Evolutionary conservation across 306 rosid genomes (phyloP).

Genomic region (Glycine latifolia): DNA sequence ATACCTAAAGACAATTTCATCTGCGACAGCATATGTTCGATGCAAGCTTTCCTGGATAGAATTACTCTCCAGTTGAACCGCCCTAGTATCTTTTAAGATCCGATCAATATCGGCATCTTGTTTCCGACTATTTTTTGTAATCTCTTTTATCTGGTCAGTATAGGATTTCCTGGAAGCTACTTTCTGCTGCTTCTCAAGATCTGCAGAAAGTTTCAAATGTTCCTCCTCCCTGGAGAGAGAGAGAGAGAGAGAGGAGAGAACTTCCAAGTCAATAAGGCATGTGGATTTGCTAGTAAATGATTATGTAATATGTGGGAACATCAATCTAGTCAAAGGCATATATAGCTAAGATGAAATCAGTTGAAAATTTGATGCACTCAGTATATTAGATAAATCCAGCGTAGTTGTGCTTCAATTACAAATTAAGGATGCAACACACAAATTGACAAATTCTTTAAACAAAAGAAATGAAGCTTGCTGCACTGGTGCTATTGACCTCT

Average conservation of each 20-base stretch:
- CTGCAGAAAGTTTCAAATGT: conserved; percentile 49
- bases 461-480: too few species aligned
- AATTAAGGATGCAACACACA: conserved; percentile 25
- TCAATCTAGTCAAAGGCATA: conserved; percentile 16
- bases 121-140: conserved; percentile 80
- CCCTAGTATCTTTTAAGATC: conserved; percentile 89
- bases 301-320: background rate
- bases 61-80: conserved; percentile 88
- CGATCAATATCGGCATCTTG: conserved; percentile 85
- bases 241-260: conserved; percentile 26
- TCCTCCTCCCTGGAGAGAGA: conserved; percentile 50
- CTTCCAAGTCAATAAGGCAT: conserved; percentile 41
- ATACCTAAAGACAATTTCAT: conserved; percentile 89
- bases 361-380: background rate
- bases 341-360: conserved; percentile 5
- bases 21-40: conserved; percentile 79
- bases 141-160: conserved; percentile 75
- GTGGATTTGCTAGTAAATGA: conserved; percentile 13
- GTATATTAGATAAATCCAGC: background rate
- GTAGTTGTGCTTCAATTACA: background rate
- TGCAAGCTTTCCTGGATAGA: conserved; percentile 88
- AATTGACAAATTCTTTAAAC: background rate
- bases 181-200: conserved; percentile 53
- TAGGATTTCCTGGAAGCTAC: conserved; percentile 75
- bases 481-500: too few species aligned